Percentiles rank a stretch among this genome's conserved stretches.
Conservation (phyloP, 768 basidiomycete genomes). For the Sistotremastrum suecicum region DNA sequence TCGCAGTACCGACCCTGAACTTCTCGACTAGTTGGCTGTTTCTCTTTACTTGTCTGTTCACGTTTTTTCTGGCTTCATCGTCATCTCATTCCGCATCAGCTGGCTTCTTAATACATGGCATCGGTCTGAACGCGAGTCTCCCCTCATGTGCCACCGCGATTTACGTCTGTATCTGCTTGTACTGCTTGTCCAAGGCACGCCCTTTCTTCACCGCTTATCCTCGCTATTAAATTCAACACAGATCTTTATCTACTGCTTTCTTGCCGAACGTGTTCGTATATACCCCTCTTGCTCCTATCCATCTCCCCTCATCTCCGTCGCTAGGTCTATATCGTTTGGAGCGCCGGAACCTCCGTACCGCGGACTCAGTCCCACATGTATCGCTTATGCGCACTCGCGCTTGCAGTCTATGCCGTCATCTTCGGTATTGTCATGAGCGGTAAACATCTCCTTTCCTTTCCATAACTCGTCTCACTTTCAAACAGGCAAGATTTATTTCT, state of each 20-base stretch:
- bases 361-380: conserved; percentile 29
- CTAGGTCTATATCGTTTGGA: conserved; percentile 12
- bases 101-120: conserved; percentile 28
- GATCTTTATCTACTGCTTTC: conserved; percentile 33
- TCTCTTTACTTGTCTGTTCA: not conserved
- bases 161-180: conserved; percentile 25
- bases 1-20: conserved; percentile 15
- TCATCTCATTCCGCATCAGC: conserved; percentile 14
- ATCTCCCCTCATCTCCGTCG: not conserved
- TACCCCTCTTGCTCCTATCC: not conserved
- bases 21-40: conserved; percentile 1
- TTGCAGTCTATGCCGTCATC: conserved; percentile 25
- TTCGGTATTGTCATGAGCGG: conserved; percentile 25
- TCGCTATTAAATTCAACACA: conserved; percentile 27
- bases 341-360: conserved; percentile 5
- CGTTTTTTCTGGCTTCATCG: not conserved
- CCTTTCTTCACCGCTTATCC: not conserved
- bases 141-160: conserved; percentile 28
- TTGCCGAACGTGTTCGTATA: conserved; percentile 14
- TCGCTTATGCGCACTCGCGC: conserved; percentile 22
- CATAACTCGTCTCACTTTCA: not conserved
- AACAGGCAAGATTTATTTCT: conserved; percentile 23
- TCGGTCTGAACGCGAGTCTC: conserved; percentile 25
- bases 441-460: conserved; percentile 9
- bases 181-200: conserved; percentile 8